Percentiles rank a stretch among this genome's conserved stretches.
Evolutionary conservation across 1,139 yeast species (phyloP).

Genomic region (Geotrichum klebahnii): DNA sequence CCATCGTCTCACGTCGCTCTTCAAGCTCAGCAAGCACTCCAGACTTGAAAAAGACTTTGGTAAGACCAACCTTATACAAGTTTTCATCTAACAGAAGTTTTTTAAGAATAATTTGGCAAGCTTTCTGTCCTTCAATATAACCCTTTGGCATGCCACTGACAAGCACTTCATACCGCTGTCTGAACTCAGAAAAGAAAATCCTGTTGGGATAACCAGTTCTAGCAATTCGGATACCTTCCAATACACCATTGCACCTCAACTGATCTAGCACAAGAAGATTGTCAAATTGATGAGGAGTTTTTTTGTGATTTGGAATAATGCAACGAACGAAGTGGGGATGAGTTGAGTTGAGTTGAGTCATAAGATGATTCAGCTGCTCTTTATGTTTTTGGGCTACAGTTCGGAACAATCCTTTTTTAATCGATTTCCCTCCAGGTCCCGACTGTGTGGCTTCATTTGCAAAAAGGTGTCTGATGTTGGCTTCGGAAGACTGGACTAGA

Average conservation of each 20-base stretch:
- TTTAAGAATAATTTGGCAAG: constrained; percentile 64
- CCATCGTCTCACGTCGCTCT: constrained; percentile 63
- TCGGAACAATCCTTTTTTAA: constrained; percentile 51
- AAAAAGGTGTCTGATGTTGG: constrained; percentile 50
- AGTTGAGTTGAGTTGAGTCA: constrained; percentile 71
- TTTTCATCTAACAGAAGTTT: constrained; percentile 59
- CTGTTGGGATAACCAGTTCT: constrained; percentile 96
- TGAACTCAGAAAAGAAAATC: constrained; percentile 76
- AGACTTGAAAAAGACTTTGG: constrained; percentile 92
- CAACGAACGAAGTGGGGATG: constrained; percentile 97
- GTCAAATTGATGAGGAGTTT: constrained; percentile 68
- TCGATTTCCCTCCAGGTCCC: constrained; percentile 24
- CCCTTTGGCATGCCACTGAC: constrained; percentile 43
- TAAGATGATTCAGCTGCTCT: constrained; percentile 69
- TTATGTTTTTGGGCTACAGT: constrained; percentile 76
- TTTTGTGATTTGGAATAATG: constrained; percentile 80
- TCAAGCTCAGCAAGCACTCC: constrained; percentile 94
- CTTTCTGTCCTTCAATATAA: constrained; percentile 49
- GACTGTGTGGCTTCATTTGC: constrained; percentile 25
- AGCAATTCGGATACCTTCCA: constrained; percentile 96
- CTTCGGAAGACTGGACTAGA: constrained; percentile 54
- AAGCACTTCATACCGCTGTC: constrained; percentile 66
- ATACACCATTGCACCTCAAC: constrained; percentile 91
- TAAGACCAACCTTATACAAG: constrained; percentile 70
- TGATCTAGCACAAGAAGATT: constrained; percentile 79